phyloP scores from a whole-genome alignment of 1,284 basidiomycete genomes.

The Phaffia rhodozyma region DNA sequence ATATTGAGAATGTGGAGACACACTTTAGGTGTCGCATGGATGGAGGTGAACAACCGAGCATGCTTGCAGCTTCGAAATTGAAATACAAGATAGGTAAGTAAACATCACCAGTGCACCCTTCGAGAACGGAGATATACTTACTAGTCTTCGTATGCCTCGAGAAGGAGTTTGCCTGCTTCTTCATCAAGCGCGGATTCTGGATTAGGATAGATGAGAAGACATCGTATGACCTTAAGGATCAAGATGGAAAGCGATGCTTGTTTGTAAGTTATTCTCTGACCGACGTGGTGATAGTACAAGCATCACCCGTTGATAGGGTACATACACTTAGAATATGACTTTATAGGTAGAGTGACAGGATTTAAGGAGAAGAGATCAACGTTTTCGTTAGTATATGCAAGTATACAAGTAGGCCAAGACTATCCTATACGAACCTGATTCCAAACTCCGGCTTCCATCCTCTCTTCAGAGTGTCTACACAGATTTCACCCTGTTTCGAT shows the following conservation, averaged over 20 bases:
- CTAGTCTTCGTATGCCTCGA: conserved; percentile 20
- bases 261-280: neutral
- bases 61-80: conserved; percentile 13
- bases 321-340: conserved; percentile 12
- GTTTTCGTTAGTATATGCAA: neutral
- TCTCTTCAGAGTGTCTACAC: conserved; percentile 93
- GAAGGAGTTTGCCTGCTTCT: conserved; percentile 28
- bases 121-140: neutral
- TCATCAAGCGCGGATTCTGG: conserved; percentile 70
- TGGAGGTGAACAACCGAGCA: conserved; percentile 16
- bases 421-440: conserved; percentile 42
- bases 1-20: neutral
- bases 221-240: conserved; percentile 57
- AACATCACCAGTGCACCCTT: no score
- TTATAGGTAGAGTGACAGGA: no score
- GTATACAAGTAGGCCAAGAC: neutral
- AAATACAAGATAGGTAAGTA: neutral
- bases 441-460: conserved; percentile 90
- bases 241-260: neutral
- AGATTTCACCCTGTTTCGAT: conserved; percentile 78
- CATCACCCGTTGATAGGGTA: neutral
- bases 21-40: conserved; percentile 18
- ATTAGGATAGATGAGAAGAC: conserved; percentile 89
- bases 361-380: neutral
- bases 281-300: neutral